Conservation (phyloP, 768 basidiomycete genomes). For the Daedalea quercina region DNA sequence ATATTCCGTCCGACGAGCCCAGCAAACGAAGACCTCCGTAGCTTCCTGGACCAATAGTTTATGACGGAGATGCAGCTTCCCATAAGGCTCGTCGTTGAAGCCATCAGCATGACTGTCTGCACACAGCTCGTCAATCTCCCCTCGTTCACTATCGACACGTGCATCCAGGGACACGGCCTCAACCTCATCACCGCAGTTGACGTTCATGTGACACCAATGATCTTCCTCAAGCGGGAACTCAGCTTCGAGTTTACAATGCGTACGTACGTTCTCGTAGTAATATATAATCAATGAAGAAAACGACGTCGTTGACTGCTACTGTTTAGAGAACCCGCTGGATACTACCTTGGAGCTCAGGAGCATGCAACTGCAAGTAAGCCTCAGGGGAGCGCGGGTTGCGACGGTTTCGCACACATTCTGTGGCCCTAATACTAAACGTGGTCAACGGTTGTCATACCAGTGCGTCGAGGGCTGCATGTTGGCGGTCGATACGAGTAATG, state of each 20-base stretch:
- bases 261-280: not conserved
- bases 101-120: not conserved
- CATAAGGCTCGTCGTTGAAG: not conserved
- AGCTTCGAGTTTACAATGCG: not conserved
- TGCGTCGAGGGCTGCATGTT: too few species aligned
- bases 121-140: not conserved
- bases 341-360: too few species aligned
- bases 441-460: too few species aligned
- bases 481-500: too few species aligned
- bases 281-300: too few species aligned
- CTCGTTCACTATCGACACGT: not conserved
- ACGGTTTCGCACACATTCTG: too few species aligned
- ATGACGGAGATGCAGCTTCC: not conserved
- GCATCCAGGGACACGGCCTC: not conserved
- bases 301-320: too few species aligned
- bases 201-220: not conserved
- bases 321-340: too few species aligned
- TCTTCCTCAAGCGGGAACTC: not conserved
- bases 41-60: not conserved
- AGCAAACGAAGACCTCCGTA: not conserved
- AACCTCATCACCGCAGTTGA: not conserved
- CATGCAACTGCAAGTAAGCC: too few species aligned
- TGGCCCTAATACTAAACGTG: too few species aligned
- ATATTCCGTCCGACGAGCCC: not conserved
- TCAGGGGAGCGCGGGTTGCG: too few species aligned